A percentile compares a stretch with the other conserved stretches of the same genome.
Evolutionary conservation across 2,329 filamentous ascomycete species (phyloP).

Genomic region (Penicillium sp.): DNA sequence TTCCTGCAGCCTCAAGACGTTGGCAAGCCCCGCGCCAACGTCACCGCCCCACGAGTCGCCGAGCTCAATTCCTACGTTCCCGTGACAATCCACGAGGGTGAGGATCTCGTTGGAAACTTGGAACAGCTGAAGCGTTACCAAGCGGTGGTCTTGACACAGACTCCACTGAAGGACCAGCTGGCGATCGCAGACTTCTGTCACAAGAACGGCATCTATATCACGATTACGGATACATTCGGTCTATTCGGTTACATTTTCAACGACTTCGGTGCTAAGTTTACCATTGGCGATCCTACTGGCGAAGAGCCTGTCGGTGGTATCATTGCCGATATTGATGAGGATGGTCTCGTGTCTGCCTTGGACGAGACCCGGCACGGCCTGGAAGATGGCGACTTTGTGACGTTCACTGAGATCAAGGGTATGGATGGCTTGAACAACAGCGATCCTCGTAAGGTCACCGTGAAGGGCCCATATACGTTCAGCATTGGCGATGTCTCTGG

Average conservation of each 20-base stretch:
- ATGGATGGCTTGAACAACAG: slow-evolving; percentile 85
- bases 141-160: slow-evolving; percentile 86
- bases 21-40: slow-evolving; percentile 84
- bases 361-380: slow-evolving; percentile 95
- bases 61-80: slow-evolving; percentile 97
- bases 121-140: slow-evolving; percentile 88
- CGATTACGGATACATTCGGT: slow-evolving; percentile 86
- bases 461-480: slow-evolving; percentile 96
- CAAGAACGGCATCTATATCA: slow-evolving; percentile 86
- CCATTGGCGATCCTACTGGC: slow-evolving; percentile 84
- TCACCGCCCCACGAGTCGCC: slow-evolving; percentile 84
- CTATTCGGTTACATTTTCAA: slow-evolving; percentile 96
- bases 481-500: slow-evolving; percentile 91
- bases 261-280: slow-evolving; percentile 94
- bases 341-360: slow-evolving; percentile 86
- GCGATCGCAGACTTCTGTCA: slow-evolving; percentile 91
- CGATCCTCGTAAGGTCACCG: slow-evolving; percentile 85
- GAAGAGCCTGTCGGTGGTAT: slow-evolving; percentile 88
- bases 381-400: slow-evolving; percentile 95
- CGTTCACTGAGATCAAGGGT: slow-evolving; percentile 89
- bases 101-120: slow-evolving; percentile 73
- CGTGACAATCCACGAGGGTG: slow-evolving; percentile 69
- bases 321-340: slow-evolving; percentile 83
- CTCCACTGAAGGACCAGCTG: slow-evolving; percentile 77
- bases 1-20: slow-evolving; percentile 88